Conservation (phyloP, 768 basidiomycete genomes). For the Rhodotorula graminis region DNA sequence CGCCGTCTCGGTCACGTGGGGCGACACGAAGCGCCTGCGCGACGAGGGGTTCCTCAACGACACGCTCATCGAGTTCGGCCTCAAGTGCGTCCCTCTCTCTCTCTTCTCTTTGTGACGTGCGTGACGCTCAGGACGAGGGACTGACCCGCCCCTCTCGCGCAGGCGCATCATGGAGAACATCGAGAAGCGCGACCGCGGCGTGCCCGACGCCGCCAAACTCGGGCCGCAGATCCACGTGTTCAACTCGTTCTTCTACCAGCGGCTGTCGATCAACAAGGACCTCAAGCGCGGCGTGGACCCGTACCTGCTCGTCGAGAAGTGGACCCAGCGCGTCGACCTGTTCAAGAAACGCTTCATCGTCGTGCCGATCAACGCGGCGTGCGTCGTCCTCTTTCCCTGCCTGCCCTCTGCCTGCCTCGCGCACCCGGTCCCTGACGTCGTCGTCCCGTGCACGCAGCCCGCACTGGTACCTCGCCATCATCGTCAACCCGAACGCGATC, state of each 20-base stretch:
- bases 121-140: neutral
- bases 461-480: slow-evolving; percentile 96
- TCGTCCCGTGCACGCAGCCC: slow-evolving; percentile 54
- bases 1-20: slow-evolving; percentile 71
- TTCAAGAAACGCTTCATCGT: slow-evolving; percentile 90
- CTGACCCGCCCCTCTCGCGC: neutral
- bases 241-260: slow-evolving; percentile 97
- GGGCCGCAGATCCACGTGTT: slow-evolving; percentile 79
- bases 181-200: slow-evolving; percentile 46
- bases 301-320: slow-evolving; percentile 81
- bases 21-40: slow-evolving; percentile 67
- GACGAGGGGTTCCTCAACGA: slow-evolving; percentile 89
- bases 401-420: too few relatives aligned
- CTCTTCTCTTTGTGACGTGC: too few relatives aligned
- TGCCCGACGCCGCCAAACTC: slow-evolving; percentile 45
- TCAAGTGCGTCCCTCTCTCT: slow-evolving; percentile 69
- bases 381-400: too few relatives aligned
- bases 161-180: slow-evolving; percentile 60
- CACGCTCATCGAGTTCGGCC: slow-evolving; percentile 89
- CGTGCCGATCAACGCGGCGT: slow-evolving; percentile 97
- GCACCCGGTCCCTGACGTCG: neutral
- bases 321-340: slow-evolving; percentile 83
- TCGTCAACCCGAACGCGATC: slow-evolving; percentile 68
- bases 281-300: neutral
- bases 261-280: slow-evolving; percentile 61